A percentile compares a stretch with the other conserved stretches of the same genome.
Evolutionary conservation across 78 protist species (phyloP).

Genomic region (Neovahlkampfia damariscottae): DNA sequence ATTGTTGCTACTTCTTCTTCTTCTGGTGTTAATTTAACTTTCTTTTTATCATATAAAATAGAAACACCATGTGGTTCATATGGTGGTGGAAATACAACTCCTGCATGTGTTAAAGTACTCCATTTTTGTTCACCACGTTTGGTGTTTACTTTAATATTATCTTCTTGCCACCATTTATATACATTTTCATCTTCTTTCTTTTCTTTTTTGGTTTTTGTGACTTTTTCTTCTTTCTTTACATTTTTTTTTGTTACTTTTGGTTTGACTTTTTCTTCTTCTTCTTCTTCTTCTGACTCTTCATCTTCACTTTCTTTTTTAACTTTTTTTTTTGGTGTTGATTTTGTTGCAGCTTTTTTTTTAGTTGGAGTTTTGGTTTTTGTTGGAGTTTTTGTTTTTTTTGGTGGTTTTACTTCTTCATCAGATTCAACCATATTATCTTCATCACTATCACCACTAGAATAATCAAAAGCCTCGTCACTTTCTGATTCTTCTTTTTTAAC

Average conservation of each 20-base stretch:
- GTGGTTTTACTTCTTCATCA: not conserved
- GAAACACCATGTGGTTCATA: slow-evolving; percentile 69
- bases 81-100: slow-evolving; percentile 79
- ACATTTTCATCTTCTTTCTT: not conserved
- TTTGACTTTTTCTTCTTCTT: not conserved
- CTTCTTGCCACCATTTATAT: not conserved
- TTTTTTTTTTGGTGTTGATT: not conserved
- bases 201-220: not conserved
- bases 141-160: too few relatives aligned
- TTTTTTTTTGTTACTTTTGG: not conserved
- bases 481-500: not conserved
- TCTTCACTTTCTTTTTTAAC: not conserved
- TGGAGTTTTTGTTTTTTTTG: not conserved
- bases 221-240: not conserved
- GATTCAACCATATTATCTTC: not conserved
- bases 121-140: not conserved
- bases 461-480: not conserved
- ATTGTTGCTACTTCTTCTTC: slow-evolving; percentile 85
- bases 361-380: not conserved
- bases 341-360: not conserved
- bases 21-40: slow-evolving; percentile 30
- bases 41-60: slow-evolving; percentile 58
- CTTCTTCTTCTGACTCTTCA: not conserved
- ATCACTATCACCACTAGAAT: not conserved
- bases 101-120: slow-evolving; percentile 65